A percentile compares a stretch with the other conserved stretches of the same genome.
These are phyloP conservation scores for Boletus sensibilis DNA, from an alignment of 768 basidiomycete genomes.

Conservation along the genomic window DNA sequence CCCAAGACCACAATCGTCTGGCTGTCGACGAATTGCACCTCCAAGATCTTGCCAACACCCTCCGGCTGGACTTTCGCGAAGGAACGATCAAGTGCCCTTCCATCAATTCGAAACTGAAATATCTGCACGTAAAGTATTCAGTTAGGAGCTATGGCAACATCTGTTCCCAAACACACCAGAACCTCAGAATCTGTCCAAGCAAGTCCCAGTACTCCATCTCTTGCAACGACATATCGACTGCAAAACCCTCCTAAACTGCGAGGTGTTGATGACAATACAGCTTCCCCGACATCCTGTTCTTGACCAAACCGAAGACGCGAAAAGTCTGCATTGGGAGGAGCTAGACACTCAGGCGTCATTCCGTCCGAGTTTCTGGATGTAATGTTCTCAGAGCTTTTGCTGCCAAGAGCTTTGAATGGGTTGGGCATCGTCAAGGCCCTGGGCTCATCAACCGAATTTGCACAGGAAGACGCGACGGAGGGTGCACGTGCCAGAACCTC, in stretches of 20 bases:
- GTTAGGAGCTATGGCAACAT: not conserved
- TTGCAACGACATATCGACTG: constrained; percentile 20
- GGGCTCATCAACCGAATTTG: constrained; percentile 24
- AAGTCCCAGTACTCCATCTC: constrained; percentile 38
- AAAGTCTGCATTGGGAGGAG: constrained; percentile 24
- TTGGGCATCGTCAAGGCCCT: constrained; percentile 53
- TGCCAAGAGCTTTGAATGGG: constrained; percentile 57
- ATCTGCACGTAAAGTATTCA: constrained; percentile 11
- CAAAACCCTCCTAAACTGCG: constrained; percentile 17
- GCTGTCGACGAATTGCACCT: constrained; percentile 22
- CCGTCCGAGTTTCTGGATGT: constrained; percentile 20
- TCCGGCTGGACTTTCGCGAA: constrained; percentile 19
- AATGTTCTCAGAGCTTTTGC: constrained; percentile 49
- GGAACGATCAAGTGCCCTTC: not conserved
- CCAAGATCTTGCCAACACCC: constrained; percentile 20
- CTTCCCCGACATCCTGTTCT: constrained; percentile 20
- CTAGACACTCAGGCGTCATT: constrained; percentile 26
- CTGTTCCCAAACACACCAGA: constrained; percentile 15
- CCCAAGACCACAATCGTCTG: constrained; percentile 26
- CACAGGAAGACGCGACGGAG: constrained; percentile 18
- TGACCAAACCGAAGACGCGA: constrained; percentile 28
- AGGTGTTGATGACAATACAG: constrained; percentile 15
- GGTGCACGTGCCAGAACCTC: constrained; percentile 12
- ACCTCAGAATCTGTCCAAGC: constrained; percentile 47
- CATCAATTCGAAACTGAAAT: constrained; percentile 20